Base-by-base conservation (phyloP, 164 flowering plant species). In the Vitis labrusca region DNA sequence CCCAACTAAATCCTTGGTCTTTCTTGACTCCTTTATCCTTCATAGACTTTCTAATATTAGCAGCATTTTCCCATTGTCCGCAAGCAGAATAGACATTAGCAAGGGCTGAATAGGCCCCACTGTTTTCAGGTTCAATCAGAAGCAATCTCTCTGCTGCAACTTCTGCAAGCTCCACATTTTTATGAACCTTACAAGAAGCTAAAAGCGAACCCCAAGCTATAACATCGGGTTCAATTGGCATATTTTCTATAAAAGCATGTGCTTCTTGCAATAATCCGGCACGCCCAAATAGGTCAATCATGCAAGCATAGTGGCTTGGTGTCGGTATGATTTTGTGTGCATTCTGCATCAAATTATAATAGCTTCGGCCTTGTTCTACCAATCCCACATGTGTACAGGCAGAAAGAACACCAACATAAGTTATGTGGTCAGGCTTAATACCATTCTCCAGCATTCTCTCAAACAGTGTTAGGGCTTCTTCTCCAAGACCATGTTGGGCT, bases 171-270 rank as follows among this genome's bases (percentile, higher is more conserved):
- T 88, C 92, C 10, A 67, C 71, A 62, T 92, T 84, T 71, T 88
- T 88, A 77, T 89, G 82, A 66, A 86, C 83, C 73, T 53, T 89
- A 61, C 96, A 91, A 72, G 96, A 79, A 53, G 89, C 79, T 69
- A 94, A 81, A 68, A 94, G 92, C n/a, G 98, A 85, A 68, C 94
- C 97, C 98, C 98, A 91, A 55, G 89, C 86, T 61, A 86, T 76
- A 48, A 82, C 86, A 79, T 92, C 97, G 2, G 97, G 96, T 69
- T 90, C 91, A 32, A 87, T 74, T 1, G 90, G 90, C 98, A 90
- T 94, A 3, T 49, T 82, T 68, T 79, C 74, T n/a, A 89, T 88
- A 70, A 94, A 88, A 9, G 82, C 79, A 12, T 67, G 76, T 50
- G 97, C 97, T 76, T 91, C 92, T 53, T 76, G 65, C 19, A 90